Evolutionary conservation across 352 stramenopile species (phyloP), one percentile per base, ranked within the genome.

Genomic region (Phytophthora cactorum): DNA sequence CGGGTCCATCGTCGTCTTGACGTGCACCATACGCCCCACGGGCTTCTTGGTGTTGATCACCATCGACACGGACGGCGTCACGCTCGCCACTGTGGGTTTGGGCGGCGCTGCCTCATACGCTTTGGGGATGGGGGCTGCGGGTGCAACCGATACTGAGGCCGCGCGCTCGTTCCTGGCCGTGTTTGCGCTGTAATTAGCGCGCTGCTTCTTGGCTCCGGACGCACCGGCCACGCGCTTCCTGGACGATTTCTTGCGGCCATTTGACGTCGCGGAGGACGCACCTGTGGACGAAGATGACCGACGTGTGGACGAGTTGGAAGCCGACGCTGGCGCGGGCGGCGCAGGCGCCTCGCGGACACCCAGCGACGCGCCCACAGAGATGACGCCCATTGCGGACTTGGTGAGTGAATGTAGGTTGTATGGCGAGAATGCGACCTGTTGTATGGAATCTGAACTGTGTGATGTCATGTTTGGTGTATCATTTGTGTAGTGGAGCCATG

Each of bases 281-380:
- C 38, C 29, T 6, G 44, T 45, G 12, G 52, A 56, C 6, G 43
- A 34, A 2, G 59, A 49, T n/a, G 55, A 54, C 5, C 59, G 64
- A 27, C 63, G 64, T 25, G 36, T 14, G 12, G 58, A 64, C 5
- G 57, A 14, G 1, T 3, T 47, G 3, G 46, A 29, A 9, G 49
- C 52, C 2, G 61, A 28, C 3, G 39, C 15, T 6, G 44, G 45
- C 0, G 45, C 36, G 36, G 54, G 47, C 14, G 63, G 46, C 31
- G 60, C 61, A 6, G 5, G 44, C 4, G 70, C 75, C 29, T 78
- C 73, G 38, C 76, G 77, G 39, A 94, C 84, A 70, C 86, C 86
- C 31, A 94, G 74, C 55, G 86, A 92, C 62, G 86, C 86, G 46
- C 86, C 86, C 15, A 94, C 73, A 12, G 86, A 91, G 76, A 94